These are phyloP conservation scores for Tetrahymena elliotti DNA, from an alignment of 73 alveolate species.

Conservation along the genomic window DNA sequence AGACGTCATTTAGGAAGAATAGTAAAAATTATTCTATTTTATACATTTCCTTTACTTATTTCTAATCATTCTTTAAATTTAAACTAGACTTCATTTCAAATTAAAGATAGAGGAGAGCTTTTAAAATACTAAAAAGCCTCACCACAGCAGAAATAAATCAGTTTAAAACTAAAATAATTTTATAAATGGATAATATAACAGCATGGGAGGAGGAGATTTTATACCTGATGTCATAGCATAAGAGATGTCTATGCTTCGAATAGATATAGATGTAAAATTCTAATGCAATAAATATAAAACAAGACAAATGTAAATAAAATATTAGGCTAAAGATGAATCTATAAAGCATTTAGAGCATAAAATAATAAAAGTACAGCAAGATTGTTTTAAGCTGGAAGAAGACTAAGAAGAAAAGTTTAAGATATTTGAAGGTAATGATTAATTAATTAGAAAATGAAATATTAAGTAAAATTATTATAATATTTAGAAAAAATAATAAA, in stretches of 20 bases:
- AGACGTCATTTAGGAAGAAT: neutral
- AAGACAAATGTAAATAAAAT: neutral
- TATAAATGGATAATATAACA: neutral
- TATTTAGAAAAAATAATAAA: neutral
- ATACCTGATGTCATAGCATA: neutral
- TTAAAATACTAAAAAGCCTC: neutral
- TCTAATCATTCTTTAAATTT: neutral
- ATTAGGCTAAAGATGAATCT: neutral
- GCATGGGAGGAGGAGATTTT: neutral
- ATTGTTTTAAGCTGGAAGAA: neutral
- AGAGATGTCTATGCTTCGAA: neutral
- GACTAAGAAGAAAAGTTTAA: neutral
- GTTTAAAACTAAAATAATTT: neutral
- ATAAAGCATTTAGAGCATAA: neutral
- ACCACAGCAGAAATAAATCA: neutral
- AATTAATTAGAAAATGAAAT: neutral
- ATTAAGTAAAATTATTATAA: neutral
- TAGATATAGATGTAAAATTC: neutral
- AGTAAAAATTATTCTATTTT: neutral
- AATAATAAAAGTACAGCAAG: neutral
- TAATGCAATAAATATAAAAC: neutral
- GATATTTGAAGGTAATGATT: neutral
- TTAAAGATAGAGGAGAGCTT: neutral
- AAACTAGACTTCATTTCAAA: neutral
- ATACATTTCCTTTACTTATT: too few species aligned